Conservation (phyloP, 352 stramenopile species). For the Aphanomyces cochlioides region DNA sequence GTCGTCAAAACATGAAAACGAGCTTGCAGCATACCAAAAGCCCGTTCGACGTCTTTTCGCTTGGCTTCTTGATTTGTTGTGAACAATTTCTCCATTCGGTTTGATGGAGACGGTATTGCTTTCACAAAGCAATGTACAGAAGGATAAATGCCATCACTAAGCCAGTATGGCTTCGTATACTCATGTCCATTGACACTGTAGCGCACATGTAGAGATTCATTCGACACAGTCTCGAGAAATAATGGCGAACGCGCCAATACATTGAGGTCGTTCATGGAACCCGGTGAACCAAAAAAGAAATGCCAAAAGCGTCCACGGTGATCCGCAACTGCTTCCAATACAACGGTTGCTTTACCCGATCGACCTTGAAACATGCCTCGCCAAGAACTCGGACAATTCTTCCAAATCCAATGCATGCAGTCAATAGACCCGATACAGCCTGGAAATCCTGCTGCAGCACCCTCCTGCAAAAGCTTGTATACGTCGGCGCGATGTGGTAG, state of each 20-base stretch:
- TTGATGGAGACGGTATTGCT: neutral
- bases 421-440: neutral
- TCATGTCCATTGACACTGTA: neutral
- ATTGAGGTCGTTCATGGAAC: conserved; percentile 32
- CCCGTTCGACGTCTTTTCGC: neutral
- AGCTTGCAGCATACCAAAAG: neutral
- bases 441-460: neutral
- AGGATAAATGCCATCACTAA: neutral
- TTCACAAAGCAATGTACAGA: neutral
- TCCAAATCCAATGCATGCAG: neutral
- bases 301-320: conserved; percentile 32
- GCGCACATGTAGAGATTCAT: neutral
- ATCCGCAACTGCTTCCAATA: conserved; percentile 27
- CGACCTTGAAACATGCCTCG: neutral
- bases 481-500: neutral
- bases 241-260: conserved; percentile 28
- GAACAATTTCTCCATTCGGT: neutral
- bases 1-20: neutral
- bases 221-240: conserved; percentile 8
- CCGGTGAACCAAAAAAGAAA: conserved; percentile 30
- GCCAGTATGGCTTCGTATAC: neutral
- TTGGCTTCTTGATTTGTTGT: neutral
- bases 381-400: neutral
- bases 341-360: neutral
- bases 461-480: neutral